Evolutionary conservation across 371 early-diverging fungal species (phyloP).

Genomic region (Dichotomocladium elegans): DNA sequence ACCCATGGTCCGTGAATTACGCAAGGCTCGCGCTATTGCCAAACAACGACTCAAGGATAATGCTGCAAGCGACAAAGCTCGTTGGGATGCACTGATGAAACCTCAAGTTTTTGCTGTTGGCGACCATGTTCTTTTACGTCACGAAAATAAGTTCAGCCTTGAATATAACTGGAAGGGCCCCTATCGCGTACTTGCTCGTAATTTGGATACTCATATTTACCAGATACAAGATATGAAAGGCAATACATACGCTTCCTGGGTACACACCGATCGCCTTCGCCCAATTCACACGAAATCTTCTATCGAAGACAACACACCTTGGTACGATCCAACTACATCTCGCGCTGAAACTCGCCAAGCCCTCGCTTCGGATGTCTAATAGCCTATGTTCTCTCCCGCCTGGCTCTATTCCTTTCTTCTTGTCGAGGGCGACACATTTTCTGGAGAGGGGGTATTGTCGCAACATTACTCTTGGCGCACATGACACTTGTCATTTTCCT

Average conservation of each 20-base stretch:
- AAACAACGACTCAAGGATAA: background rate
- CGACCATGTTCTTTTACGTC: too few species aligned
- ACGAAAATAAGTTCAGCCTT: conserved; percentile 2
- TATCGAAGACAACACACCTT: background rate
- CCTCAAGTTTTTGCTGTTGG: too few species aligned
- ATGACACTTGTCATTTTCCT: too few species aligned
- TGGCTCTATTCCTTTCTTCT: too few species aligned
- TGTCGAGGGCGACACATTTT: too few species aligned
- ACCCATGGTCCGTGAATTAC: background rate
- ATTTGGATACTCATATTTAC: conserved; percentile 2
- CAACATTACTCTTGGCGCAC: too few species aligned
- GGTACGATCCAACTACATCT: background rate
- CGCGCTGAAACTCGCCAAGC: background rate
- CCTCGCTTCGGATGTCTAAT: too few species aligned
- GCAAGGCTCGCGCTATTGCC: background rate
- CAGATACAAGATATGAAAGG: background rate
- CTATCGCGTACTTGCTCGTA: background rate
- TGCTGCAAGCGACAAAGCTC: conserved; percentile 12
- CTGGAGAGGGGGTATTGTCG: too few species aligned
- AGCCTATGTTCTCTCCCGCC: too few species aligned
- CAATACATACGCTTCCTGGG: background rate
- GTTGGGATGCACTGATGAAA: too few species aligned
- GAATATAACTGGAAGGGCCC: too few species aligned
- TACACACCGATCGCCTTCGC: background rate
- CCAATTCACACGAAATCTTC: too few species aligned